Evolutionary conservation across 177 flowering plant genomes (phyloP).

Genomic region (Vitis hybrid): DNA sequence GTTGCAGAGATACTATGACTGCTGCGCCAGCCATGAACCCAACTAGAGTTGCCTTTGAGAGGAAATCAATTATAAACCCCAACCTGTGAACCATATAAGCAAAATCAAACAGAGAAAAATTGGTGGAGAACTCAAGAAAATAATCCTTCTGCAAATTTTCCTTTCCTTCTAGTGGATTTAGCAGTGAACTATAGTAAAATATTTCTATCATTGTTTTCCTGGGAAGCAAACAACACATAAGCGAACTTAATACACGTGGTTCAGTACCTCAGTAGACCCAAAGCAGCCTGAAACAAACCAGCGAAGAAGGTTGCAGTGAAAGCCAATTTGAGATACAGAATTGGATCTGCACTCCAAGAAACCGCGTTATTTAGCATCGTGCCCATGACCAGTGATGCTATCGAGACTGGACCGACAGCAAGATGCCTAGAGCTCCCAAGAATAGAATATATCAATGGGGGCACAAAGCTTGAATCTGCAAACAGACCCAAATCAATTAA

Average conservation of each 20-base stretch:
- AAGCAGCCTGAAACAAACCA: constrained; percentile 65
- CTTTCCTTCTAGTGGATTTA: too few species aligned
- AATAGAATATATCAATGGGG: constrained; percentile 66
- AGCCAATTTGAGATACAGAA: constrained; percentile 61
- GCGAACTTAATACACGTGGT: too few species aligned
- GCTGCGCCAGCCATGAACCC: constrained; percentile 89
- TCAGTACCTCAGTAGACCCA: constrained; percentile 62
- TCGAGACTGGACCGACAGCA: constrained; percentile 78
- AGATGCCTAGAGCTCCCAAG: constrained; percentile 75
- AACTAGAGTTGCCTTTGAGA: constrained; percentile 70
- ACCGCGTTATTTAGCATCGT: constrained; percentile 64
- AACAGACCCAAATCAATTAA: neutral
- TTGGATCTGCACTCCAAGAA: constrained; percentile 36
- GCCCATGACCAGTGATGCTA: constrained; percentile 82
- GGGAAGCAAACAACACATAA: neutral
- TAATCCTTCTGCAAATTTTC: too few species aligned
- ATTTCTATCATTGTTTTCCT: neutral
- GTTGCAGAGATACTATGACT: constrained; percentile 71
- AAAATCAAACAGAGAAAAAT: constrained; percentile 8
- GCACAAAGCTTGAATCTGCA: constrained; percentile 80
- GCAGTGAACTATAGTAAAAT: too few species aligned
- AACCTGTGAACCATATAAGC: constrained; percentile 37
- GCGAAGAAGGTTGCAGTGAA: constrained; percentile 78
- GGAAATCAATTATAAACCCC: constrained; percentile 73
- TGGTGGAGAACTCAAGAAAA: too few species aligned